phyloP scores from a whole-genome alignment of 2,329 filamentous ascomycete genomes.

The Pseudodiploospora longispora region DNA sequence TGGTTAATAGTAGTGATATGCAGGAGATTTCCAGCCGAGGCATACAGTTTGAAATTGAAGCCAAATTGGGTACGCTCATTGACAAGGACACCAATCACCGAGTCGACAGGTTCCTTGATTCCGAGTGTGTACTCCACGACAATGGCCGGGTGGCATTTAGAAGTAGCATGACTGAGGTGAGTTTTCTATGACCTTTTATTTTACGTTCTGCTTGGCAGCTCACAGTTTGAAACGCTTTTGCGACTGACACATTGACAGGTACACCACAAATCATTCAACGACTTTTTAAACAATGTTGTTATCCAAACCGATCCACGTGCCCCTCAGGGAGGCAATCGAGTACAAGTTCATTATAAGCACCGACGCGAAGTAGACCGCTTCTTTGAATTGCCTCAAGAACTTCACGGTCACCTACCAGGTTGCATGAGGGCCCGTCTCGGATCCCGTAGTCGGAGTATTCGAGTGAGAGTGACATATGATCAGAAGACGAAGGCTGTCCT shows the following conservation, averaged over 20 bases:
- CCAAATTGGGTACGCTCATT: constrained; percentile 78
- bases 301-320: constrained; percentile 48
- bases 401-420: constrained; percentile 54
- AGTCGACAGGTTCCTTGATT: constrained; percentile 57
- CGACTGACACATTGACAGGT: constrained; percentile 33
- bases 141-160: constrained; percentile 60
- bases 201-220: constrained; percentile 9
- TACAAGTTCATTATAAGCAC: constrained; percentile 72
- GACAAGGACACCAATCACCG: constrained; percentile 63
- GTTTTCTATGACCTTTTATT: constrained; percentile 16
- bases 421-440: constrained; percentile 53
- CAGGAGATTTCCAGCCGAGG: constrained; percentile 54
- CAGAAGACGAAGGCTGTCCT: constrained; percentile 62
- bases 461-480: constrained; percentile 63
- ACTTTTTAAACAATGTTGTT: constrained; percentile 68
- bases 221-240: constrained; percentile 1
- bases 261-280: constrained; percentile 78
- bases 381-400: constrained; percentile 59
- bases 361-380: constrained; percentile 77
- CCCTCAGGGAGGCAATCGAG: constrained; percentile 38
- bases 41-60: constrained; percentile 85
- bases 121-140: constrained; percentile 62
- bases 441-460: constrained; percentile 35
- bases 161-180: constrained; percentile 84
- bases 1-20: constrained; percentile 59